Conservation (phyloP, 2,329 filamentous ascomycete species). For the Botrytis byssoidea region DNA sequence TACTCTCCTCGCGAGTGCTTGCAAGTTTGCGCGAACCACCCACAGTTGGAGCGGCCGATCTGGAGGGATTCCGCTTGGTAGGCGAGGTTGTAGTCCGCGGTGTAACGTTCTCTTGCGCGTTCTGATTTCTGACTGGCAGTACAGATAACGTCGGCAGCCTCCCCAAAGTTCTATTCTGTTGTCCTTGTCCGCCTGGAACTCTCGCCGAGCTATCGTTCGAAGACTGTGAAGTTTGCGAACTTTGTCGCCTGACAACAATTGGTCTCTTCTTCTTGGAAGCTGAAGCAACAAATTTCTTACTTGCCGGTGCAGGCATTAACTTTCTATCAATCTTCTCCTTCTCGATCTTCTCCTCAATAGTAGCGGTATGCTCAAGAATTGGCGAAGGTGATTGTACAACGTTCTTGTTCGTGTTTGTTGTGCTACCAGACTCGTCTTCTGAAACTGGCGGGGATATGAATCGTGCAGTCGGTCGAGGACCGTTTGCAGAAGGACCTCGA, state of each 20-base stretch:
- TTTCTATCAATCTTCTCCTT: slow-evolving; percentile 25
- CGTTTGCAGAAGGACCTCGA: slow-evolving; percentile 52
- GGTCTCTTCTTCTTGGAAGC: slow-evolving; percentile 47
- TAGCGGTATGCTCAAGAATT: slow-evolving; percentile 20
- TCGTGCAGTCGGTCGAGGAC: slow-evolving; percentile 58
- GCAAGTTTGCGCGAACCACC: slow-evolving; percentile 15
- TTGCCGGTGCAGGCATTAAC: background rate
- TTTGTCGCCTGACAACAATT: slow-evolving; percentile 47
- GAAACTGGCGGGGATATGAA: slow-evolving; percentile 56
- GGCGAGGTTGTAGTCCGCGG: slow-evolving; percentile 15
- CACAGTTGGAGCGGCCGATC: background rate
- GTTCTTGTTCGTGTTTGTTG: slow-evolving; percentile 39
- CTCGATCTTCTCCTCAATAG: slow-evolving; percentile 27
- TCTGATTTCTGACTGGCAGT: slow-evolving; percentile 5
- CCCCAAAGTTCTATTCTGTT: background rate
- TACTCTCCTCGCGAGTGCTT: slow-evolving; percentile 17
- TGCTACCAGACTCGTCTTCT: slow-evolving; percentile 44
- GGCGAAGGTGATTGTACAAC: slow-evolving; percentile 33
- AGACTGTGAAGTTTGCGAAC: slow-evolving; percentile 50
- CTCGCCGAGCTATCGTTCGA: slow-evolving; percentile 30
- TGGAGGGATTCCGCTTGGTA: slow-evolving; percentile 9
- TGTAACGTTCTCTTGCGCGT: slow-evolving; percentile 2
- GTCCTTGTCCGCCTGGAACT: slow-evolving; percentile 5
- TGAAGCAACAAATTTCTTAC: slow-evolving; percentile 47
- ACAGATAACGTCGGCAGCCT: slow-evolving; percentile 8